A percentile compares a stretch with the other conserved stretches of the same genome.
These are phyloP conservation scores for Stylonectria norvegica DNA, from an alignment of 2,329 filamentous ascomycete genomes.

Conservation along the genomic window DNA sequence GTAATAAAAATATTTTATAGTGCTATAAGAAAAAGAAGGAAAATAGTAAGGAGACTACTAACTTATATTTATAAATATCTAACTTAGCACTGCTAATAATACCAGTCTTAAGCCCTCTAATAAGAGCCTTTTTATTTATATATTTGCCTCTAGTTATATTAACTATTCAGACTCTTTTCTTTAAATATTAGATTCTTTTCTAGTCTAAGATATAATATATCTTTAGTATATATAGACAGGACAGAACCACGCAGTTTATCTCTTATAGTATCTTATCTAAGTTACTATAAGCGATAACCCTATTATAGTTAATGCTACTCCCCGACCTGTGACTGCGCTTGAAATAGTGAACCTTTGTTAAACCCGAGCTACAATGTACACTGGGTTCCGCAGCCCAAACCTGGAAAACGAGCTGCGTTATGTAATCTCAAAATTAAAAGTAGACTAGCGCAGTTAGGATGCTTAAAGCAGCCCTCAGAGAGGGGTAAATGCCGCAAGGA, in stretches of 20 bases:
- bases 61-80: neutral
- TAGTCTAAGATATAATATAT: neutral
- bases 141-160: neutral
- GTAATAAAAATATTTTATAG: too few relatives aligned
- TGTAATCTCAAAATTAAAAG: too few relatives aligned
- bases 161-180: neutral
- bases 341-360: neutral
- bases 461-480: too few relatives aligned
- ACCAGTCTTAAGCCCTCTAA: neutral
- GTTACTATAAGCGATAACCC: neutral
- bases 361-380: too few relatives aligned
- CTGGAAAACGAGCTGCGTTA: too few relatives aligned
- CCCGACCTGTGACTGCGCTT: neutral
- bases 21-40: too few relatives aligned
- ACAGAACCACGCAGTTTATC: neutral
- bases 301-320: neutral
- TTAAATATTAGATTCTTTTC: neutral
- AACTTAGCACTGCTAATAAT: neutral
- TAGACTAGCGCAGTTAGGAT: too few relatives aligned
- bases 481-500: too few relatives aligned
- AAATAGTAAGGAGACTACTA: neutral
- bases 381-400: too few relatives aligned
- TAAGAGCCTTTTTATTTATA: neutral
- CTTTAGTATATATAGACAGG: neutral
- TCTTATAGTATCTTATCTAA: neutral